Evolutionary conservation across 257 asterid genomes (phyloP), one percentile per base, ranked within the genome.

Genomic region (Nyctanthes arbortristis): DNA sequence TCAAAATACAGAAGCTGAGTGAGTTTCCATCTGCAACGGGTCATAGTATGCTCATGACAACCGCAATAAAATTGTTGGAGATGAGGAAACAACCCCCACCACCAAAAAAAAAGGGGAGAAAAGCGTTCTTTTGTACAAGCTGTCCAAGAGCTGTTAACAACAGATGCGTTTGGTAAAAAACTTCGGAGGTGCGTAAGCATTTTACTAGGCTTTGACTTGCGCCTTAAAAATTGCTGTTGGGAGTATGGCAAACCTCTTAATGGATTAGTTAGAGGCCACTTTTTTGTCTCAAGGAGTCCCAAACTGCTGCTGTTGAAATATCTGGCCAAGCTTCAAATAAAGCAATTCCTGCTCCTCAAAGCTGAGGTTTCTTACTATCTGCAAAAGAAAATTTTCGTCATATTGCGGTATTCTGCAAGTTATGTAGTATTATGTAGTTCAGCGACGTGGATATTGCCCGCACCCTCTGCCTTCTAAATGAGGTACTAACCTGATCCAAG

Each of bases 311-410:
- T 77, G 78, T 69, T 71, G 58, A 77, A 86, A 79, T 65, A 82
- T 76, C 61, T 85, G 84, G 52, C 92, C 84, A 25, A 88, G 90
- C 83, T 76, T 85, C 39, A 58, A 29, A 61, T 85, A 79, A 4
- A 88, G 84, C 36, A 76, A 69, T 63, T 78, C 84, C 67, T 85
- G 92, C 78, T 88, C 88, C 69, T 85, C 88, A 32, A 79, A 81
- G 71, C 78, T 85, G 65, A 88, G 82, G 80, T 80, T 80, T 68
- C 87, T 77, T 65, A 72, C 70, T 65, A 88, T 85, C 95, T 85
- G 86, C 84, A 81, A 56, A 9, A 28, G 8, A 47, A 16, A 37
- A 55, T 22, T 60, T 52, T 45, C 24, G n/a, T n/a, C n/a, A n/a
- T n/a, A 28, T n/a, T 30, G 33, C n/a, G n/a, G n/a, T n/a, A 24